phyloP scores from a whole-genome alignment of 306 rosid species.

The Fagus crenata region DNA sequence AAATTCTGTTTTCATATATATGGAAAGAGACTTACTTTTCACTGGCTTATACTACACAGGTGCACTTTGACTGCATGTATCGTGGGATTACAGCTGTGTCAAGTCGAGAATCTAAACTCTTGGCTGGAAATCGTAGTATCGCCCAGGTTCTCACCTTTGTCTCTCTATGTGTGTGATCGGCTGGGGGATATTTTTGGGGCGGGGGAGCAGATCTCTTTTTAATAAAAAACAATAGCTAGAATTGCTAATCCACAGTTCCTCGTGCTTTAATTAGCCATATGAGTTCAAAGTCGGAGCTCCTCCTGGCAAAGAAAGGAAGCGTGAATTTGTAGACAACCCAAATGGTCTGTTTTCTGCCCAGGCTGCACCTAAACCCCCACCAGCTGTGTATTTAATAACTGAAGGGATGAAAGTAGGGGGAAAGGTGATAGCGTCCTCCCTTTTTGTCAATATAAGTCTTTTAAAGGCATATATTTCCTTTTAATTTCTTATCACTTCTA shows the following conservation, averaged over 20 bases:
- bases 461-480: conserved; percentile 5
- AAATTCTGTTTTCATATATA: neutral
- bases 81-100: conserved; percentile 81
- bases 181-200: neutral
- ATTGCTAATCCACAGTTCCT: conserved; percentile 20
- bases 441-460: neutral
- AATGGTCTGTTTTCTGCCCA: conserved; percentile 95
- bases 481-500: neutral
- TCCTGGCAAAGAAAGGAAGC: conserved; percentile 92
- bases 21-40: conserved; percentile 6
- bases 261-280: conserved; percentile 63
- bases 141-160: conserved; percentile 61
- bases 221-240: neutral
- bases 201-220: neutral
- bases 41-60: conserved; percentile 41
- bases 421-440: conserved; percentile 48
- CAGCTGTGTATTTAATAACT: conserved; percentile 68
- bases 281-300: conserved; percentile 84
- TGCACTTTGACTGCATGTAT: conserved; percentile 87
- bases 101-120: conserved; percentile 87
- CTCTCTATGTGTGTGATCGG: conserved; percentile 5
- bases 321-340: conserved; percentile 85
- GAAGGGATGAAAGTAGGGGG: conserved; percentile 96
- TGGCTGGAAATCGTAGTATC: conserved; percentile 85
- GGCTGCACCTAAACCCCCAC: conserved; percentile 95